Evolutionary conservation across 2,329 filamentous ascomycete genomes (phyloP), one percentile per base, ranked within the genome.

Genomic region (Alternaria brassicicola): DNA sequence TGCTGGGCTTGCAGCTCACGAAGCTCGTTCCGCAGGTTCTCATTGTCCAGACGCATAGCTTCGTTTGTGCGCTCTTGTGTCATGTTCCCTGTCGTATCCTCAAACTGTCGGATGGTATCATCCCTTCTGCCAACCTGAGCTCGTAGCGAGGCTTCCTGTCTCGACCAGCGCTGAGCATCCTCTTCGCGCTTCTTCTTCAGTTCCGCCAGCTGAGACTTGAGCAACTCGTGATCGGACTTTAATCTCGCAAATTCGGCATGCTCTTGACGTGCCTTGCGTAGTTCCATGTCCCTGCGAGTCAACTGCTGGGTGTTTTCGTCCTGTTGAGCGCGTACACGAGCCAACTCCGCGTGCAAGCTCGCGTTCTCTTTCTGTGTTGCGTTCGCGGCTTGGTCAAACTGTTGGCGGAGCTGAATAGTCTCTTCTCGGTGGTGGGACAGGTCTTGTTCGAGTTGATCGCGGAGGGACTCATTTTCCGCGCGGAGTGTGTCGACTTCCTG

Each of bases 141-240:
- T 51, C 73, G 72, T 21, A 79, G 45, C 9, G 73, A 63, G 13
- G 71, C 63, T 56, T 78, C 75, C 15, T 70, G 68, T 13, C 62
- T 65, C 31, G 64, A 54, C 74, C 76, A 77, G 10, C 70, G 72
- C 53, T 68, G 69, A 17, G 66, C 52, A 26, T 79, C 77, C 26
- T 85, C 81, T 55, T 89, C 84, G 12, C 95, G 82, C 57, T 92
- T 90, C 46, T 87, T 84, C 68, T 90, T 88, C 9, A 95, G 81
- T 49, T 89, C 88, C 45, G 89, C 85, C 50, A 96, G 86, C 73
- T 95, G 91, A n/a, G 85, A 84, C 61, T 82, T 86, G 49, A 96
- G 80, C 7, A 88, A 79, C 10, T 85, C 85, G 71, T 94, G 89
- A 67, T 94, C 90, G 54, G 85, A 86, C 62, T 84, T 84, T 69